phyloP scores from a whole-genome alignment of 495 filamentous ascomycete genomes.

The Hypoxylon rickii region DNA sequence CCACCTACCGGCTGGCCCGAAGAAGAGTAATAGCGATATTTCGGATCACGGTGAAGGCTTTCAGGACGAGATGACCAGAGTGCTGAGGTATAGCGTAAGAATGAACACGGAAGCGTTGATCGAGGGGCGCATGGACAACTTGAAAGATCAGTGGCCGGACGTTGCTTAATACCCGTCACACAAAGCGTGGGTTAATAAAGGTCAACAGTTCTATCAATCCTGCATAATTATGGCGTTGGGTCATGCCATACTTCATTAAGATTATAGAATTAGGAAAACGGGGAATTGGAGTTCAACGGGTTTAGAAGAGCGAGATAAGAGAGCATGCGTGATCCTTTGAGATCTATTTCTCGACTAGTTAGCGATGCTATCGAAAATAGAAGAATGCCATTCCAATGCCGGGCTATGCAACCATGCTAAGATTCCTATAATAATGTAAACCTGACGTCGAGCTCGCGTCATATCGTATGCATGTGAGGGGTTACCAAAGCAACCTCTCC shows the following conservation, averaged over 20 bases:
- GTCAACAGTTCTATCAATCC: too few relatives aligned
- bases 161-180: neutral
- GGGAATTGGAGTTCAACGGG: too few relatives aligned
- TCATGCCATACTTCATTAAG: too few relatives aligned
- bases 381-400: neutral
- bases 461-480: constrained; percentile 1
- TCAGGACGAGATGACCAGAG: constrained; percentile 28
- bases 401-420: constrained; percentile 10
- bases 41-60: constrained; percentile 34
- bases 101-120: constrained; percentile 39
- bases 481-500: neutral
- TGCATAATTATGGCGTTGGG: too few relatives aligned
- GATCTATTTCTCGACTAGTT: neutral
- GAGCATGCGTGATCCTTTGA: neutral
- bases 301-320: too few relatives aligned
- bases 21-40: constrained; percentile 38
- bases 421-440: constrained; percentile 7
- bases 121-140: constrained; percentile 24
- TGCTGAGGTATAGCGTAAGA: constrained; percentile 39
- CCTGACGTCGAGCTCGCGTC: neutral
- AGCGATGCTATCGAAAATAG: neutral
- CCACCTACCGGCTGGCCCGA: constrained; percentile 34
- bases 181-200: neutral
- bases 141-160: constrained; percentile 40
- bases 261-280: too few relatives aligned